phyloP scores from a whole-genome alignment of 2,329 filamentous ascomycete species.

The Rutstroemia sp. region DNA sequence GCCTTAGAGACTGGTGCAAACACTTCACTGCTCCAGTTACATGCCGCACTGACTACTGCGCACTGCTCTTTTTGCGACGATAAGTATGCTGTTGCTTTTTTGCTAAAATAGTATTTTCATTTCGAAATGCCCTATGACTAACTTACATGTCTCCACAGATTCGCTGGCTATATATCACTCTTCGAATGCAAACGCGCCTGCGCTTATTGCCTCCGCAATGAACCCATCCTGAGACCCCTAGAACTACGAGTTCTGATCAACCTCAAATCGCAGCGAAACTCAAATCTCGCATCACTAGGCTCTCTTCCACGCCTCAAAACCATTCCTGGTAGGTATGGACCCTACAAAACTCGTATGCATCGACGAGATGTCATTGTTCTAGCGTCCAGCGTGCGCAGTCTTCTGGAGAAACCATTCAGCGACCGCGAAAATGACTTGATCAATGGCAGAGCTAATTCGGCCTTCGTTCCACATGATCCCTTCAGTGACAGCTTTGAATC shows the following conservation, averaged over 20 bases:
- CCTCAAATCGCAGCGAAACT: not conserved
- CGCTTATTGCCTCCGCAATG: constrained; percentile 14
- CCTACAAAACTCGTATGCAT: not conserved
- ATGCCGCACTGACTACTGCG: not conserved
- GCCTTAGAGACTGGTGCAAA: not conserved
- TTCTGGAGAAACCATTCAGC: not conserved
- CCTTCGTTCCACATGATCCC: not conserved
- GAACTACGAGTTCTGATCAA: not conserved
- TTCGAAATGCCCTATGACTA: not conserved
- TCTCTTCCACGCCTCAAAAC: not conserved
- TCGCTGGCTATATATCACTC: constrained; percentile 11
- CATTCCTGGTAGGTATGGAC: not conserved
- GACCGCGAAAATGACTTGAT: not conserved
- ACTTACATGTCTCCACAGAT: no score
- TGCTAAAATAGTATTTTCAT: not conserved
- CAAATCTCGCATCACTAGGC: not conserved
- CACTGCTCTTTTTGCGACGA: no score
- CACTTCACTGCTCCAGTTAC: not conserved
- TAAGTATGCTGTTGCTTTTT: no score
- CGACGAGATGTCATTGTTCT: not conserved
- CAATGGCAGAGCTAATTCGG: not conserved
- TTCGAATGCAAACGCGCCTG: constrained; percentile 12
- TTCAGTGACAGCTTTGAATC: not conserved
- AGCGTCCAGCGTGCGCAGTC: not conserved
- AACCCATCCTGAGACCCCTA: not conserved